A percentile compares a stretch with the other conserved stretches of the same genome.
These are phyloP conservation scores for Cucurbita argyrosperma DNA, from an alignment of 306 rosid species.

Conservation along the genomic window DNA sequence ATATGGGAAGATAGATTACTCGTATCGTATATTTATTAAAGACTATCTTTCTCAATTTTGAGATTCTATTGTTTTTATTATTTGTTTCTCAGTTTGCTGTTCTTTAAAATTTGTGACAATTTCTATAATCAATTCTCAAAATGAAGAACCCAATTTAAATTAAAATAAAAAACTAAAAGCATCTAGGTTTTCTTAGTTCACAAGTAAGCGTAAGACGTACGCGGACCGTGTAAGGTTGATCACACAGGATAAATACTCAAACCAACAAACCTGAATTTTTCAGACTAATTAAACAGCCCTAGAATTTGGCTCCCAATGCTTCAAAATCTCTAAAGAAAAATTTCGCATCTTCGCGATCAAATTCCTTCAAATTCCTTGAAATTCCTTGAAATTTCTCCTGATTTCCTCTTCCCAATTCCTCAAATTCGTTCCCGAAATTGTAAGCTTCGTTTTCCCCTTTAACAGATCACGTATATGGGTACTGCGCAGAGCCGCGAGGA, in stretches of 20 bases:
- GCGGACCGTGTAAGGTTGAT: not conserved
- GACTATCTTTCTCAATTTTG: no score
- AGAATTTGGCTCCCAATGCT: not conserved
- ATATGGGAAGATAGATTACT: not conserved
- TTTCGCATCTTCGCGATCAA: not conserved
- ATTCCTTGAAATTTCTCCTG: not conserved
- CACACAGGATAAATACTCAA: not conserved
- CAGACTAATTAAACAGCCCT: not conserved
- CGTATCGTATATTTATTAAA: no score
- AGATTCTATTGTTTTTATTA: no score
- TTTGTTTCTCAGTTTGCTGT: no score
- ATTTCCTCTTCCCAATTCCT: not conserved
- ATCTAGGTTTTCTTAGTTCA: not conserved
- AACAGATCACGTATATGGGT: constrained; percentile 32
- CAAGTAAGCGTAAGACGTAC: not conserved
- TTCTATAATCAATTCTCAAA: not conserved
- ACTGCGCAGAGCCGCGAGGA: constrained; percentile 77
- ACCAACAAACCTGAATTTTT: constrained; percentile 1
- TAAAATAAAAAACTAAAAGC: not conserved
- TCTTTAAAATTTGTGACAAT: not conserved
- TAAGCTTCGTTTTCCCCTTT: not conserved
- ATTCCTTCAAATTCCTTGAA: no score
- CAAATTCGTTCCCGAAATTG: not conserved
- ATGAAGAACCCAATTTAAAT: not conserved
- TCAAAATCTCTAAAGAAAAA: not conserved